These are phyloP conservation scores for Auriscalpium microsporum DNA, from an alignment of 768 basidiomycete genomes.

Conservation along the genomic window DNA sequence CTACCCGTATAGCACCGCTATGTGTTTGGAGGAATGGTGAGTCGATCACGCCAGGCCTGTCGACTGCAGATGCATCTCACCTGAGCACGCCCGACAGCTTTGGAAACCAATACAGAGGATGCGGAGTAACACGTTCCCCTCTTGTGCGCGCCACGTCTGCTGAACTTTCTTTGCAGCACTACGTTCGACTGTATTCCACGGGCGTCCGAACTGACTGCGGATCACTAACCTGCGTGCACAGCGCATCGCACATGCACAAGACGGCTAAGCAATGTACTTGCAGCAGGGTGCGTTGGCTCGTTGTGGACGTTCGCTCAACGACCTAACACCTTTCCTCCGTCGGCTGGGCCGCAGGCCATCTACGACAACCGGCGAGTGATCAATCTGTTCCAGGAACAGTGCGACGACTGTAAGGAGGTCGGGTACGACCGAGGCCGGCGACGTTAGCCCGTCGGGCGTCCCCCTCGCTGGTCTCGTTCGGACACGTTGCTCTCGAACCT, in stretches of 20 bases:
- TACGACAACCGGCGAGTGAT: conserved; percentile 44
- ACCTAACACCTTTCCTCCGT: conserved; percentile 3
- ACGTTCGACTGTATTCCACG: conserved; percentile 53
- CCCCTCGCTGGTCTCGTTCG: background rate
- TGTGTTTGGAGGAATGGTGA: conserved; percentile 16
- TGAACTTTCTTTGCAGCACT: conserved; percentile 38
- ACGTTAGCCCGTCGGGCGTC: conserved; percentile 4
- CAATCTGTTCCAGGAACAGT: conserved; percentile 59
- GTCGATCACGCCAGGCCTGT: background rate
- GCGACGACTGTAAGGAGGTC: conserved; percentile 44
- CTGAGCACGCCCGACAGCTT: conserved; percentile 1
- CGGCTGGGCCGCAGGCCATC: conserved; percentile 11
- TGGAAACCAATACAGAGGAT: conserved; percentile 16
- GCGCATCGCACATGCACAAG: conserved; percentile 50
- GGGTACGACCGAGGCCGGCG: conserved; percentile 21
- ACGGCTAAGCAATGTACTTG: conserved; percentile 52
- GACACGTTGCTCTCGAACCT: background rate
- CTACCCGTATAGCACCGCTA: background rate
- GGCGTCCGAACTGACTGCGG: conserved; percentile 52
- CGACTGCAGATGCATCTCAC: background rate
- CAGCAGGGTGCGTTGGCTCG: conserved; percentile 25
- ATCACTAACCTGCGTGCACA: conserved; percentile 40
- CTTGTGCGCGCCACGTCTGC: background rate
- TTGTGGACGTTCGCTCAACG: background rate
- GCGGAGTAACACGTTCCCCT: conserved; percentile 9